Evolutionary conservation across 495 filamentous ascomycete species (phyloP).

Genomic region (Apodospora peruviana): DNA sequence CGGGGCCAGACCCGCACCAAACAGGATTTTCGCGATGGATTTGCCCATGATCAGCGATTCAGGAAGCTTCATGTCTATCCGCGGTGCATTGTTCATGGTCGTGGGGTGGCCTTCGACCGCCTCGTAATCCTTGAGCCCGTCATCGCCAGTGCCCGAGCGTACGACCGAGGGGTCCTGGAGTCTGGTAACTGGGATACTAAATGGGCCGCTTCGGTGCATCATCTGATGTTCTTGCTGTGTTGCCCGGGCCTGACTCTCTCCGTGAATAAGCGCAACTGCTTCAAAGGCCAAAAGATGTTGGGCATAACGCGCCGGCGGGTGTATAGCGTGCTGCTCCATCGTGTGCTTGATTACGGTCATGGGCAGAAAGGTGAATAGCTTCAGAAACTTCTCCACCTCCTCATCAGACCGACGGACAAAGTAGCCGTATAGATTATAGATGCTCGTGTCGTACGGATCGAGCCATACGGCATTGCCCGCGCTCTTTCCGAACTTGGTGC

Average conservation of each 20-base stretch:
- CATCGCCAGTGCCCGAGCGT: neutral
- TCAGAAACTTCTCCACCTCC: constrained; percentile 72
- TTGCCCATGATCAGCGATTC: constrained; percentile 55
- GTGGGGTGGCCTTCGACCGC: constrained; percentile 23
- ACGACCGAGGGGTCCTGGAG: constrained; percentile 9
- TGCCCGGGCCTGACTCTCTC: constrained; percentile 48
- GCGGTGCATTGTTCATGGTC: constrained; percentile 45
- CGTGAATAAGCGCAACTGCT: constrained; percentile 74
- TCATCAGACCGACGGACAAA: constrained; percentile 80
- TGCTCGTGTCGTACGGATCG: constrained; percentile 68
- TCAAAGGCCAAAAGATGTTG: constrained; percentile 79
- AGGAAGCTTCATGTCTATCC: constrained; percentile 58
- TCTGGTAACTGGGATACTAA: neutral
- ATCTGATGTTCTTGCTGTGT: constrained; percentile 54
- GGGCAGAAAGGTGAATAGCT: constrained; percentile 87
- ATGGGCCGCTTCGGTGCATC: constrained; percentile 35
- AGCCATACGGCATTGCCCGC: constrained; percentile 95
- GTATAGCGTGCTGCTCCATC: constrained; percentile 59
- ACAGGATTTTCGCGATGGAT: constrained; percentile 58
- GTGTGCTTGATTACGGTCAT: constrained; percentile 53
- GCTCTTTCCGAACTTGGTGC: constrained; percentile 92
- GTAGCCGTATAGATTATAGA: constrained; percentile 84
- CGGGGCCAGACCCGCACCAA: constrained; percentile 59
- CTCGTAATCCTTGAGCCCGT: constrained; percentile 2
- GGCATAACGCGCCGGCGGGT: constrained; percentile 65